These are phyloP conservation scores for Cyathus pygmaeus DNA, from an alignment of 1,284 basidiomycete species.

Conservation along the genomic window DNA sequence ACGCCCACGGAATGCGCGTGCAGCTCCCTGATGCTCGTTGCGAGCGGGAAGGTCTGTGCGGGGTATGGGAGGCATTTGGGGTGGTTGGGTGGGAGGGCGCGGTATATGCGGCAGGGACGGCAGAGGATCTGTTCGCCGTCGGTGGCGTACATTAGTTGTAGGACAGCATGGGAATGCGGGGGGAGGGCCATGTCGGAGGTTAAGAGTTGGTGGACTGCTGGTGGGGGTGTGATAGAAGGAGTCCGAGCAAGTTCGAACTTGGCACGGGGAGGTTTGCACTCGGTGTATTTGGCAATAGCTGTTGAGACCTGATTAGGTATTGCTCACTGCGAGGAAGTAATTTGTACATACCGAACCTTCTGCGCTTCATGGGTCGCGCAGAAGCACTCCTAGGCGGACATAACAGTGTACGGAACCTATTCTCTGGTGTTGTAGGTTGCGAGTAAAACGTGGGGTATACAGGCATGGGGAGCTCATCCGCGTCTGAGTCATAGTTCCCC, in stretches of 20 bases:
- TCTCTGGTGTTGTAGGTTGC: not conserved
- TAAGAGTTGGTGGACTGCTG: too few relatives aligned
- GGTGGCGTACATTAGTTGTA: not conserved
- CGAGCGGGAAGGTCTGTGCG: not conserved
- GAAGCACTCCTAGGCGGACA: not conserved
- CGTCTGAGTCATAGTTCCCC: not conserved
- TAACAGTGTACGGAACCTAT: not conserved
- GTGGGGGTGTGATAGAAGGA: too few relatives aligned
- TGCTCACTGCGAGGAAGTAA: too few relatives aligned
- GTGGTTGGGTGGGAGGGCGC: not conserved
- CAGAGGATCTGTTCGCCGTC: not conserved
- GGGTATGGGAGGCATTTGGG: not conserved
- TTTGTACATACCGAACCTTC: not conserved
- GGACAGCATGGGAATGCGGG: not conserved
- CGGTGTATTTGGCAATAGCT: too few relatives aligned
- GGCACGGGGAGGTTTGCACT: too few relatives aligned
- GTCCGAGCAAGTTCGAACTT: too few relatives aligned
- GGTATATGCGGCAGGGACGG: not conserved
- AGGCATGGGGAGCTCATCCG: not conserved
- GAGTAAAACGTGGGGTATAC: not conserved
- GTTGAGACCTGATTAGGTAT: too few relatives aligned
- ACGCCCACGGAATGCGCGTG: not conserved
- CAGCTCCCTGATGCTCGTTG: not conserved
- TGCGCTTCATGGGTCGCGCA: not conserved
- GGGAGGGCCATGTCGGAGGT: not conserved